A percentile compares a stretch with the other conserved stretches of the same genome.
Evolutionary conservation across 768 basidiomycete genomes (phyloP).

Genomic region (Postia placenta): DNA sequence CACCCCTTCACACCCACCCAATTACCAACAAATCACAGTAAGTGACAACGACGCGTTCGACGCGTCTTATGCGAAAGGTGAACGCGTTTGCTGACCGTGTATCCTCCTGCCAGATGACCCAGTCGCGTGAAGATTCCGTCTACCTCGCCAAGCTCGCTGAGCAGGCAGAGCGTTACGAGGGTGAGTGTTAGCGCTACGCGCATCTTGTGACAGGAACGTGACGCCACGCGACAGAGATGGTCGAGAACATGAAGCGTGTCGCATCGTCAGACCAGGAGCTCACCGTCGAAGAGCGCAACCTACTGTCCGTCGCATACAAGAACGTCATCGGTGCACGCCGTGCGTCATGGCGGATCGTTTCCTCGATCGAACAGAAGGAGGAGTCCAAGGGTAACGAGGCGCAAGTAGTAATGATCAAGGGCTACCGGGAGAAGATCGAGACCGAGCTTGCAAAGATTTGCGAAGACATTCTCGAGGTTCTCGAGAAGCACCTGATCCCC

Average conservation of each 20-base stretch:
- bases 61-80: slow-evolving; percentile 29
- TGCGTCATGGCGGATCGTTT: slow-evolving; percentile 97
- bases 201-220: slow-evolving; percentile 11
- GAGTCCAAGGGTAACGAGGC: slow-evolving; percentile 97
- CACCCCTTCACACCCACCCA: slow-evolving; percentile 8
- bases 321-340: slow-evolving; percentile 98
- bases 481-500: slow-evolving; percentile 96
- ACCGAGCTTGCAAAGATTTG: slow-evolving; percentile 95
- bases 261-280: slow-evolving; percentile 97
- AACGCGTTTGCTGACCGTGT: slow-evolving; percentile 23
- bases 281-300: slow-evolving; percentile 97
- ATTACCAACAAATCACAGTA: slow-evolving; percentile 33
- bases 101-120: slow-evolving; percentile 52
- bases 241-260: slow-evolving; percentile 99
- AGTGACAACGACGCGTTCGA: slow-evolving; percentile 31
- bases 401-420: slow-evolving; percentile 96
- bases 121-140: slow-evolving; percentile 92
- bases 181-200: slow-evolving; percentile 32
- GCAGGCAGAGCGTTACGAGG: slow-evolving; percentile 99
- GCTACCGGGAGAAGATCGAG: slow-evolving; percentile 97
- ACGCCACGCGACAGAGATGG: slow-evolving; percentile 66
- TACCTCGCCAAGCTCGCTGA: slow-evolving; percentile 99
- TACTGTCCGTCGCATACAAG: slow-evolving; percentile 98
- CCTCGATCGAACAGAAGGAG: slow-evolving; percentile 99
- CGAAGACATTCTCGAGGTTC: slow-evolving; percentile 95